phyloP scores from a whole-genome alignment of 176 grass and related monocot genomes.

The Pharus latifolius region DNA sequence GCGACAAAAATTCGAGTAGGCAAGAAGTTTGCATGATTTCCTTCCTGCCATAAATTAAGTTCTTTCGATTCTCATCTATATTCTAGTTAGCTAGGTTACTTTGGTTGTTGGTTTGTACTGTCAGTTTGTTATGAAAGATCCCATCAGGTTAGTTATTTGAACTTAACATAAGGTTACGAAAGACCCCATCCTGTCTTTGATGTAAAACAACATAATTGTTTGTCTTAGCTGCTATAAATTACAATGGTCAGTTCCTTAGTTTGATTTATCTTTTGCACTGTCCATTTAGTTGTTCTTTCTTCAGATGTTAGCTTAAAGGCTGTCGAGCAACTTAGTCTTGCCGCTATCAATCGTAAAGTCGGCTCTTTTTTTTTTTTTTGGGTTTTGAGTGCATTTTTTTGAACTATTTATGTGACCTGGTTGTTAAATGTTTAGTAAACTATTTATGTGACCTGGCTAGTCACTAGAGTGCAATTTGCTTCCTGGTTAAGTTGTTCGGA shows the following conservation, averaged over 20 bases:
- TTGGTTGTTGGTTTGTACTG: not conserved
- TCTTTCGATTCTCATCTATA: not conserved
- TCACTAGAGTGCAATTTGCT: not conserved
- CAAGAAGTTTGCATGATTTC: not conserved
- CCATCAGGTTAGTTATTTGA: not conserved
- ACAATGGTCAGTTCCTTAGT: not conserved
- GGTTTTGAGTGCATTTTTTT: not conserved
- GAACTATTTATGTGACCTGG: not conserved
- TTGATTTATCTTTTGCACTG: not conserved
- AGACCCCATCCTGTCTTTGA: not conserved
- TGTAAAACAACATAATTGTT: not conserved
- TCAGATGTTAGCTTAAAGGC: not conserved
- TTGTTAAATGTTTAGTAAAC: not conserved
- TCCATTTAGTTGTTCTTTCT: not conserved
- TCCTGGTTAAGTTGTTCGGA: not conserved
- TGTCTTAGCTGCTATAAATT: not conserved
- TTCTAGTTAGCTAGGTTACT: not conserved
- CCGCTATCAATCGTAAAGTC: not conserved
- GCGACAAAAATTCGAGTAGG: too few species aligned
- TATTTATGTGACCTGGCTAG: not conserved
- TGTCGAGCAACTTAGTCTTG: not conserved
- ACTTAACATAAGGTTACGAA: too few species aligned
- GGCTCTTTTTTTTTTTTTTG: not conserved
- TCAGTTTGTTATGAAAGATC: not conserved
- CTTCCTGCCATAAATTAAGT: not conserved